These are phyloP conservation scores for Tuber brumale DNA, from an alignment of 495 filamentous ascomycete genomes.

Conservation along the genomic window DNA sequence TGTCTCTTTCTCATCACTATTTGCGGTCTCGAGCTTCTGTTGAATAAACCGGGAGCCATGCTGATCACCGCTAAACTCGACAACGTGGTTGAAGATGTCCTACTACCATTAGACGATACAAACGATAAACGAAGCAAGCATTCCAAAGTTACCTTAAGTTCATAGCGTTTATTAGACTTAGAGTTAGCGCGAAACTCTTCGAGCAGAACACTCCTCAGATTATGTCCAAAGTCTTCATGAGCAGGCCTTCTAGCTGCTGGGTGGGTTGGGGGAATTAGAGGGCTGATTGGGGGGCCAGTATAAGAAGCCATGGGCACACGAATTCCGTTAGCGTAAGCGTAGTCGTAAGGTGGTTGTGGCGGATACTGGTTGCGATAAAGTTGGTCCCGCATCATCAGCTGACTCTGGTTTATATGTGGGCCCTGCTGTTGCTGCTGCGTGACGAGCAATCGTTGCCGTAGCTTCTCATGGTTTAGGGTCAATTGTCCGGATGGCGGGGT, in stretches of 20 bases:
- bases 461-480: constrained; percentile 38
- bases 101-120: constrained; percentile 37
- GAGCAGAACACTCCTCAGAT: constrained; percentile 63
- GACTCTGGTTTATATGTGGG: constrained; percentile 40
- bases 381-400: constrained; percentile 41
- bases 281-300: constrained; percentile 37
- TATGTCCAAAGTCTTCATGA: constrained; percentile 56
- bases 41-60: constrained; percentile 95
- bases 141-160: constrained; percentile 61
- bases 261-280: constrained; percentile 47
- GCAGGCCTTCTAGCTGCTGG: constrained; percentile 45
- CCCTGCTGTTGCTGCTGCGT: constrained; percentile 49
- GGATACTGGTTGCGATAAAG: constrained; percentile 46
- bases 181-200: constrained; percentile 71
- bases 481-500: constrained; percentile 33
- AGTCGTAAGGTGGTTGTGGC: constrained; percentile 42
- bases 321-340: constrained; percentile 39
- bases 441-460: constrained; percentile 40
- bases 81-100: constrained; percentile 83
- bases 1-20: constrained; percentile 94
- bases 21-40: constrained; percentile 86
- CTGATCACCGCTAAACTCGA: constrained; percentile 94
- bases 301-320: constrained; percentile 44
- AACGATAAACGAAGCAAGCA: not conserved
- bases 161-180: constrained; percentile 72